Evolutionary conservation across 139 green algal genomes (phyloP), one percentile per base, ranked within the genome.

Genomic region (Yamagishiella unicocca): DNA sequence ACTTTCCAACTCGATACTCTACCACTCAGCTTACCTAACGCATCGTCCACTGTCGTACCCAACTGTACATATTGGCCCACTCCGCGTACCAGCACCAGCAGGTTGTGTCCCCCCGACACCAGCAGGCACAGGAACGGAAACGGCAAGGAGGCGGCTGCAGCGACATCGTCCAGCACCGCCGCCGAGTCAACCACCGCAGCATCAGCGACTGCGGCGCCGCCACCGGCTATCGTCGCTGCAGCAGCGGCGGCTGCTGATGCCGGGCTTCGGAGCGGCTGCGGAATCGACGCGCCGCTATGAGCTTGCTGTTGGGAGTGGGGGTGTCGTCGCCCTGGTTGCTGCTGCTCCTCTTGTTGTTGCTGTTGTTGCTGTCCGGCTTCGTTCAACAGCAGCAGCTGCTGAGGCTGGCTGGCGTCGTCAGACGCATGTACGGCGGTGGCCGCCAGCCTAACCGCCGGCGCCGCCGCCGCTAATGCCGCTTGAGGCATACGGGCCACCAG

Each of bases 101-200:
- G 90, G 92, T 99, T 99, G 94, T 99, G 98, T 1, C 98, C 98
- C 0, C 95, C 97, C 17, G 94, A 98, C 19, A 98, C 95, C 43
- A 99, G 95, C 85, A 99, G 89, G 87, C 96, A 98, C 35, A 99
- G 90, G 88, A 99, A 99, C 0, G 97, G 97, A 84, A 99, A 99
- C 25, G 90, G 62, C 40, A 97, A 85, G 31, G 38, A 5, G 0
- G 62, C 37, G 9, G 10, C 61, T 24, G 25, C 74, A 5, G 9
- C n/a, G 37, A 64, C 31, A 33, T 87, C 76, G 17, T 35, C 27
- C n/a, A 64, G n/a, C 40, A 85, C 79, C 42, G 79, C 61, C 40
- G 78, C 55, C 17, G 58, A 35, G 27, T 84, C 78, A 19, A 71
- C 54, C 12, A 66, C 12, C 45, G 3, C 73, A 31, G 64, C 64